Evolutionary conservation across 257 asterid genomes (phyloP).

Genomic region (Nicotiana attenuata): DNA sequence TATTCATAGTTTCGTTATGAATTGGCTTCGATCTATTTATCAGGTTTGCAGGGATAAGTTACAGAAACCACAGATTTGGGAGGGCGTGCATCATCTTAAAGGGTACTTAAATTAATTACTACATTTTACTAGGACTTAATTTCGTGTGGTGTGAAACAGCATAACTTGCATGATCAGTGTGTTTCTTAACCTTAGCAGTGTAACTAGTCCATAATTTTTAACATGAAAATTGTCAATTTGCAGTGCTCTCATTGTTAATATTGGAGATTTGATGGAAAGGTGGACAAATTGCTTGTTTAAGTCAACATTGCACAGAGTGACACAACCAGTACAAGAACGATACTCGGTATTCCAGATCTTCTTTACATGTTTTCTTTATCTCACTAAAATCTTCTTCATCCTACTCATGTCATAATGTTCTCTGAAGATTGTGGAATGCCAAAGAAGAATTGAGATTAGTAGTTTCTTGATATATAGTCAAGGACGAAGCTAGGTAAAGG

Average conservation of each 20-base stretch:
- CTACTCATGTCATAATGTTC: too few species aligned
- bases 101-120: constrained; percentile 24
- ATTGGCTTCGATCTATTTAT: neutral
- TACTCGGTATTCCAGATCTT: neutral
- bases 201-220: neutral
- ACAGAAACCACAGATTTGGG: constrained; percentile 46
- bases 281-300: constrained; percentile 55
- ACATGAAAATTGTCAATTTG: neutral
- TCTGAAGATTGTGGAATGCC: too few species aligned
- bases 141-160: too few species aligned
- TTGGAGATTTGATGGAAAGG: constrained; percentile 56
- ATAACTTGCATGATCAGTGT: too few species aligned
- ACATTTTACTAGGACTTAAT: neutral
- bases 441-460: too few species aligned
- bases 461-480: too few species aligned
- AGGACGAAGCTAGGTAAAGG: too few species aligned
- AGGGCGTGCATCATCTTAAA: constrained; percentile 36
- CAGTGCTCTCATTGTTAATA: constrained; percentile 54
- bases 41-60: constrained; percentile 55
- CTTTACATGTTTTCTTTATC: too few species aligned
- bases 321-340: constrained; percentile 14
- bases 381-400: too few species aligned
- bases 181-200: too few species aligned
- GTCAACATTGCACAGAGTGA: too few species aligned
- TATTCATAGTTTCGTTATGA: neutral